Evolutionary conservation across 1,139 yeast genomes (phyloP).

Genomic region (Hemisphaericaspora xylofermentans): DNA sequence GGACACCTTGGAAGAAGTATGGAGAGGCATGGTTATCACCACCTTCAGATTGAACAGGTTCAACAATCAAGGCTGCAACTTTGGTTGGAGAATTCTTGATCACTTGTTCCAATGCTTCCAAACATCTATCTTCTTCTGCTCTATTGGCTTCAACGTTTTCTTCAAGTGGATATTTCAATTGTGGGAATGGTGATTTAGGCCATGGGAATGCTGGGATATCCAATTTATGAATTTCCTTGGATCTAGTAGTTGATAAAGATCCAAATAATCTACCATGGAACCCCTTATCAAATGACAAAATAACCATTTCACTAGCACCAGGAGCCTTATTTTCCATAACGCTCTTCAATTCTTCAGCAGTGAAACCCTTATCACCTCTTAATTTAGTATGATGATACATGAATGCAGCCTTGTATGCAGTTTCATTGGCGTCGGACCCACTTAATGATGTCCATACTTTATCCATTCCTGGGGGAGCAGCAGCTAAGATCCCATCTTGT

Average conservation of each 20-base stretch:
- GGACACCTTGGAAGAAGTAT: slow-evolving; percentile 60
- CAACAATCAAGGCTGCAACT: slow-evolving; percentile 69
- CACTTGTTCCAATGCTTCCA: slow-evolving; percentile 53
- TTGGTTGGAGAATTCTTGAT: slow-evolving; percentile 45
- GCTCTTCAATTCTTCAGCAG: slow-evolving; percentile 54
- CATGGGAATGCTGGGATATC: slow-evolving; percentile 76
- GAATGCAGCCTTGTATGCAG: slow-evolving; percentile 76
- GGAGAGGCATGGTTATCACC: slow-evolving; percentile 70
- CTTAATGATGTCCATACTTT: slow-evolving; percentile 70
- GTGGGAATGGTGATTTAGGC: slow-evolving; percentile 77
- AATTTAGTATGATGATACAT: slow-evolving; percentile 64
- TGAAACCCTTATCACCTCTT: slow-evolving; percentile 56
- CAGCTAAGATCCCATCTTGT: slow-evolving; percentile 56
- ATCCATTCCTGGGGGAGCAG: slow-evolving; percentile 68
- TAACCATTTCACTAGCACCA: slow-evolving; percentile 67
- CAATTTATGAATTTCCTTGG: slow-evolving; percentile 72
- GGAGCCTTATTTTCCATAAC: slow-evolving; percentile 69
- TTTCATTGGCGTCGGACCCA: slow-evolving; percentile 77
- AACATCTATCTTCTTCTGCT: slow-evolving; percentile 61
- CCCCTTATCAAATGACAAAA: slow-evolving; percentile 66
- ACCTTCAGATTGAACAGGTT: slow-evolving; percentile 76
- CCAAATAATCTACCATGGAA: slow-evolving; percentile 80
- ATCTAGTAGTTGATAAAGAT: slow-evolving; percentile 68
- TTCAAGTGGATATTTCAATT: slow-evolving; percentile 61
- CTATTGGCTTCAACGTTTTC: slow-evolving; percentile 51